phyloP scores from a whole-genome alignment of 2,329 filamentous ascomycete genomes.

The Aspergillus spinulosporus region DNA sequence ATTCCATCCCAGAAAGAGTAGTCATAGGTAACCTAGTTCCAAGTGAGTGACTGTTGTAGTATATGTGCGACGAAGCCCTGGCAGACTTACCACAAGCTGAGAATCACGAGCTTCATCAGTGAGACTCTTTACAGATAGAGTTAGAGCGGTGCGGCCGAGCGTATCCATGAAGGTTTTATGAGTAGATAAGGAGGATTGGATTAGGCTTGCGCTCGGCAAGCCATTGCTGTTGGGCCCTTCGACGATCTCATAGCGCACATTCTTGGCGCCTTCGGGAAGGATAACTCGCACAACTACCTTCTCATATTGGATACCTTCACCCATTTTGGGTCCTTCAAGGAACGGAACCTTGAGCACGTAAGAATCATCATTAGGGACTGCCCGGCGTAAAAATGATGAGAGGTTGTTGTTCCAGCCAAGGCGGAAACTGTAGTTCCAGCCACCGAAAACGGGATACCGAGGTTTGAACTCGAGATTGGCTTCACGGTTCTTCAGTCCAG shows the following conservation, averaged over 20 bases:
- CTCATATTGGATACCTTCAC: slow-evolving; percentile 83
- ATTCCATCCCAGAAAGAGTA: slow-evolving; percentile 72
- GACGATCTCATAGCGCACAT: slow-evolving; percentile 64
- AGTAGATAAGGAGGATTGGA: slow-evolving; percentile 60
- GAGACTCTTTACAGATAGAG: slow-evolving; percentile 78
- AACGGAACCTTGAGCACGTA: slow-evolving; percentile 90
- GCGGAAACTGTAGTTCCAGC: slow-evolving; percentile 97
- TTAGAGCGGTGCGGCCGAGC: slow-evolving; percentile 77
- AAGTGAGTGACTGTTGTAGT: not conserved
- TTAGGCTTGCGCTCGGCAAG: slow-evolving; percentile 60
- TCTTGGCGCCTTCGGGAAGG: slow-evolving; percentile 84
- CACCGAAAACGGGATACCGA: slow-evolving; percentile 92
- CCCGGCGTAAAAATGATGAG: slow-evolving; percentile 69
- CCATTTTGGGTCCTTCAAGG: slow-evolving; percentile 83
- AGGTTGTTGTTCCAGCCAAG: slow-evolving; percentile 93
- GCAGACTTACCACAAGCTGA: slow-evolving; percentile 64
- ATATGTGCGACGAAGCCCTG: not conserved
- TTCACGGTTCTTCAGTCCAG: slow-evolving; percentile 62
- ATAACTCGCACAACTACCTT: slow-evolving; percentile 77
- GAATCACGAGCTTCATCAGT: slow-evolving; percentile 87
- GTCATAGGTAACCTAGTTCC: slow-evolving; percentile 70
- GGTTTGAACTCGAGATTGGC: slow-evolving; percentile 88
- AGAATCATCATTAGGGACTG: slow-evolving; percentile 60
- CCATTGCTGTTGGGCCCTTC: slow-evolving; percentile 66
- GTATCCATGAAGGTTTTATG: slow-evolving; percentile 94